Evolutionary conservation across 257 asterid species (phyloP).

Genomic region (Solanum rostratum): DNA sequence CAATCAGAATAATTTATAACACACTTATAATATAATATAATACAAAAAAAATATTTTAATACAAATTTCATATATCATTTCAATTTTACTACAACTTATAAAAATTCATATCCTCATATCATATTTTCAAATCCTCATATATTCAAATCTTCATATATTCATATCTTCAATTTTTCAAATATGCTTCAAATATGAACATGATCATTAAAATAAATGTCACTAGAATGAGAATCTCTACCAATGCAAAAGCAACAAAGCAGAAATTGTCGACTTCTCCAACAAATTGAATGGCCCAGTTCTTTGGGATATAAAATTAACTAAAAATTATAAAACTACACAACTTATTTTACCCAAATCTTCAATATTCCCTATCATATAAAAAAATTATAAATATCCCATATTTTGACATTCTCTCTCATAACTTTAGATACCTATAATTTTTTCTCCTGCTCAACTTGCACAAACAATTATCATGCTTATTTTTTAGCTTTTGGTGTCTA

Average conservation of each 20-base stretch:
- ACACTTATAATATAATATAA: not conserved
- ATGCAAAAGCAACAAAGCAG: not conserved
- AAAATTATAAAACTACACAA: too few species aligned
- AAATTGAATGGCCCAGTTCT: not conserved
- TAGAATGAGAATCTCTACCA: not conserved
- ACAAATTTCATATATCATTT: too few species aligned
- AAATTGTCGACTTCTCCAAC: not conserved
- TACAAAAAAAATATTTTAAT: too few species aligned
- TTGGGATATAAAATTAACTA: not conserved
- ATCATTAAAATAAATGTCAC: not conserved
- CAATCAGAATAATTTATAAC: not conserved
- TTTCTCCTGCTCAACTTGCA: too few species aligned
- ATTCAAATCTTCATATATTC: not conserved
- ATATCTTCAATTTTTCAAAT: too few species aligned
- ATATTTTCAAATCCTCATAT: not conserved
- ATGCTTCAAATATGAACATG: not conserved
- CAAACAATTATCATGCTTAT: too few species aligned
- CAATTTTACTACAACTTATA: not conserved
- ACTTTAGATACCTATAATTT: too few species aligned
- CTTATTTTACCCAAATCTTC: too few species aligned
- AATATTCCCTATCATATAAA: too few species aligned
- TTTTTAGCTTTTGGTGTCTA: too few species aligned
- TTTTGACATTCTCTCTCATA: too few species aligned
- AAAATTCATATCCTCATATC: not conserved
- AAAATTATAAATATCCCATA: too few species aligned